phyloP scores from a whole-genome alignment of 2,329 filamentous ascomycete species.

The Cryphonectria carpinicola region DNA sequence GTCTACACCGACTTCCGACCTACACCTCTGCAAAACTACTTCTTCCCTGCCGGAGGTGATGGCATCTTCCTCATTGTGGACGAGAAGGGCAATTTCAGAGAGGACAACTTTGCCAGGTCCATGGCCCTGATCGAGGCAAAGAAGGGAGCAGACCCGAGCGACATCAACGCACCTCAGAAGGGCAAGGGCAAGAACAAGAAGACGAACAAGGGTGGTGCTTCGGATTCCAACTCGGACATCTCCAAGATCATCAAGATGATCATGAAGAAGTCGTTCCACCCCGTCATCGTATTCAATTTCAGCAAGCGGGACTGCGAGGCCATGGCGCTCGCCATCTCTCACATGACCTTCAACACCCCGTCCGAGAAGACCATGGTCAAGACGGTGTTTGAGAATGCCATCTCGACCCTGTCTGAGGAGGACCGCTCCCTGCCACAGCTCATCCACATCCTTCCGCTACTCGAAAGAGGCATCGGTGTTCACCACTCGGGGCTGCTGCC shows the following conservation, averaged over 20 bases:
- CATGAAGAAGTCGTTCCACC: constrained; percentile 95
- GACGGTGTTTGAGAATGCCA: constrained; percentile 91
- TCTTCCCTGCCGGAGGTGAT: constrained; percentile 90
- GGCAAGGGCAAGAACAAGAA: constrained; percentile 93
- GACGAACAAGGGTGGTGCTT: constrained; percentile 82
- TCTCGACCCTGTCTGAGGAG: constrained; percentile 89
- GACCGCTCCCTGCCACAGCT: constrained; percentile 91
- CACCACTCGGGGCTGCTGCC: constrained; percentile 95
- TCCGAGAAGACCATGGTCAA: constrained; percentile 93
- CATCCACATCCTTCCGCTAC: constrained; percentile 81
- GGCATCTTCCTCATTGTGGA: constrained; percentile 95
- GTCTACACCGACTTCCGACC: constrained; percentile 99
- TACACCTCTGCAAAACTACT: constrained; percentile 95
- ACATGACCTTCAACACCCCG: constrained; percentile 92
- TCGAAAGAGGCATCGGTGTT: constrained; percentile 91
- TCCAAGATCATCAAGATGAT: constrained; percentile 99
- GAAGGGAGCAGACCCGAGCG: constrained; percentile 81
- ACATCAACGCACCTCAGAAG: constrained; percentile 78
- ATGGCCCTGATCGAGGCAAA: constrained; percentile 89
- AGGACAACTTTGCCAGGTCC: constrained; percentile 96
- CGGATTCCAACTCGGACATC: constrained; percentile 76
- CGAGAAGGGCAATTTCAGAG: constrained; percentile 93
- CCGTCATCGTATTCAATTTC: constrained; percentile 99
- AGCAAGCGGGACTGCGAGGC: constrained; percentile 96
- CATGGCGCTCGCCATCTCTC: constrained; percentile 83